Percentiles rank a stretch among this genome's conserved stretches.
Conservation (phyloP, 805 yeast genomes). For the Yamadazyma takamatsuzukensis region DNA sequence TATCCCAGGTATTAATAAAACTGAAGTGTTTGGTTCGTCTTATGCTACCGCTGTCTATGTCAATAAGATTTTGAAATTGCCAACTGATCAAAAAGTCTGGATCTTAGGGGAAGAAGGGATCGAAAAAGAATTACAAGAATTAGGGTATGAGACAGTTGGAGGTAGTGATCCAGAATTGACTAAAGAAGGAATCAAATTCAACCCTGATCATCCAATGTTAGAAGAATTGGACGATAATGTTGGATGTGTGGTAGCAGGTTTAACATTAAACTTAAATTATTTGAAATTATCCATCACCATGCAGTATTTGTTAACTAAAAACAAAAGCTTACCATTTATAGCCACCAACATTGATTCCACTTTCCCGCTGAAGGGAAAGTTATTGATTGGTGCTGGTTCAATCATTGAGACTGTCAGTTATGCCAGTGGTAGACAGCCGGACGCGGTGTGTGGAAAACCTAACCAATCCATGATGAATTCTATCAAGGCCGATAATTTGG, state of each 20-base stretch:
- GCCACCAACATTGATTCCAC: constrained; percentile 97
- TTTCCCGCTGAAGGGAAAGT: constrained; percentile 80
- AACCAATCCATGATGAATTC: constrained; percentile 86
- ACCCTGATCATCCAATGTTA: constrained; percentile 53
- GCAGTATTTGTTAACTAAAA: constrained; percentile 64
- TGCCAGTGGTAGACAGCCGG: constrained; percentile 79
- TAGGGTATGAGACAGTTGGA: constrained; percentile 78
- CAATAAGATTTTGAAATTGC: constrained; percentile 68
- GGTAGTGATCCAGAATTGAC: constrained; percentile 67
- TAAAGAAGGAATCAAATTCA: constrained; percentile 45
- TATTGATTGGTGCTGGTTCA: constrained; percentile 95
- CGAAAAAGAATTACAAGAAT: constrained; percentile 66
- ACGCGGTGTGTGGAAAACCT: constrained; percentile 87
- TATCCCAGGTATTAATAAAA: constrained; percentile 47
- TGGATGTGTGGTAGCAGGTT: constrained; percentile 87
- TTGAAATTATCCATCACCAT: constrained; percentile 76
- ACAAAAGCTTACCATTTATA: constrained; percentile 63
- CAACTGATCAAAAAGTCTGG: constrained; percentile 77
- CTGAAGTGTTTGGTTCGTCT: constrained; percentile 87
- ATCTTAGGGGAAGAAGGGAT: constrained; percentile 88
- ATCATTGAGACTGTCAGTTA: constrained; percentile 72
- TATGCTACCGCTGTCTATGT: constrained; percentile 89
- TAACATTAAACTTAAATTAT: constrained; percentile 75
- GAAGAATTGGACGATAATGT: constrained; percentile 64
- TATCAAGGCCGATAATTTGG: constrained; percentile 60